Evolutionary conservation across 2,329 filamentous ascomycete genomes (phyloP).

Genomic region (Tolypocladium tropicale): DNA sequence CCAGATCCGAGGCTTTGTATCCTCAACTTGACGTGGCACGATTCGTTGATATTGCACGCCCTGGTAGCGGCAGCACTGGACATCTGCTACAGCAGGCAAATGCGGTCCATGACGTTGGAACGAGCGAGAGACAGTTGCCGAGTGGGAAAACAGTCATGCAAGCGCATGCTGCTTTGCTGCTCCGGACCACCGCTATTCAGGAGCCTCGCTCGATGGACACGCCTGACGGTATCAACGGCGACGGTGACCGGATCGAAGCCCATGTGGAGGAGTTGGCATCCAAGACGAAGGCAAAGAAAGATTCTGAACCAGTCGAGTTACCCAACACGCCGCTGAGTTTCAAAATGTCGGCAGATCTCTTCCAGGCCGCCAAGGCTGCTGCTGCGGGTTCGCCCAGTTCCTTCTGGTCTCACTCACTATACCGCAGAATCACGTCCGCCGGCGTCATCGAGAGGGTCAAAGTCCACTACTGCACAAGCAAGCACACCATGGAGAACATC

Average conservation of each 20-base stretch:
- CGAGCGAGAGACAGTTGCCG: not conserved
- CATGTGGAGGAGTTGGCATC: not conserved
- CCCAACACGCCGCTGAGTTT: slow-evolving; percentile 18
- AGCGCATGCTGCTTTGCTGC: not conserved
- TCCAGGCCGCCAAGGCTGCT: slow-evolving; percentile 35
- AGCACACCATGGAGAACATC: slow-evolving; percentile 55
- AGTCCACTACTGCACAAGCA: slow-evolving; percentile 69
- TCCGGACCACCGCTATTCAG: not conserved
- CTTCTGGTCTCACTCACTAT: slow-evolving; percentile 61
- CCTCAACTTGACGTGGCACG: slow-evolving; percentile 15
- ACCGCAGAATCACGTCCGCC: slow-evolving; percentile 38
- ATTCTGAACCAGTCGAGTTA: slow-evolving; percentile 5
- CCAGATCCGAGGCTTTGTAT: slow-evolving; percentile 8
- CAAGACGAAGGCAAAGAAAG: not conserved
- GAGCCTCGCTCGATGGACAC: too few relatives aligned
- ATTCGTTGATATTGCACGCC: slow-evolving; percentile 11
- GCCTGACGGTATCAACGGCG: not conserved
- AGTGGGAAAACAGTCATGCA: not conserved
- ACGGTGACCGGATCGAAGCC: not conserved
- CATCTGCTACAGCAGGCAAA: not conserved
- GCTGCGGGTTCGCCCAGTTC: slow-evolving; percentile 33
- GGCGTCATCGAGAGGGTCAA: slow-evolving; percentile 43
- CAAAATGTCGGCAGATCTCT: slow-evolving; percentile 18
- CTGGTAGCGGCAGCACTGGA: not conserved
- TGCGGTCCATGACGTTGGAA: not conserved